These are phyloP conservation scores for Aspergillus nanangensis DNA, from an alignment of 495 filamentous ascomycete species.

Conservation along the genomic window DNA sequence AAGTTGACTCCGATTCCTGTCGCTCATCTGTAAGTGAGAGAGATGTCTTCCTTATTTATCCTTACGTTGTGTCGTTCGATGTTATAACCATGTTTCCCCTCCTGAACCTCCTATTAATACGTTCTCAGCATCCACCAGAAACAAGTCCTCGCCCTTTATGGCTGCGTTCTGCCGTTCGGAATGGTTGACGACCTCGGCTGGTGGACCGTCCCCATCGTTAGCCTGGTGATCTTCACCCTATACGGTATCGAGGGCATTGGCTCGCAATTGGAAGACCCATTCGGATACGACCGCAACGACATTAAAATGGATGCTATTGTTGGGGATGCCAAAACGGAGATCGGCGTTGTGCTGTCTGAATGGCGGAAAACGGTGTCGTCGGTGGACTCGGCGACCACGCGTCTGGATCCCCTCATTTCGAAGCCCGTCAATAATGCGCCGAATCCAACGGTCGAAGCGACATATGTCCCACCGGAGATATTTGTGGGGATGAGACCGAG, in stretches of 20 bases:
- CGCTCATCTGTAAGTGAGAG: conserved; percentile 65
- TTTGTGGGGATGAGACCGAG: conserved; percentile 25
- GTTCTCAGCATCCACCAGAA: conserved; percentile 61
- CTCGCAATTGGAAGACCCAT: conserved; percentile 70
- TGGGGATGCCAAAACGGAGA: conserved; percentile 61
- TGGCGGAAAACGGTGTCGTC: conserved; percentile 43
- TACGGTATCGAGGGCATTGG: conserved; percentile 75
- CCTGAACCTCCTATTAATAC: too few relatives aligned
- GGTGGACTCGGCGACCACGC: conserved; percentile 1
- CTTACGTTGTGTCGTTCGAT: too few relatives aligned
- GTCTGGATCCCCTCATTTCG: background rate
- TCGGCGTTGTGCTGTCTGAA: conserved; percentile 58
- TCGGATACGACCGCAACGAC: conserved; percentile 70
- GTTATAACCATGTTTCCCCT: too few relatives aligned
- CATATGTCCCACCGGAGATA: conserved; percentile 31
- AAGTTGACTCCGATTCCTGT: conserved; percentile 66
- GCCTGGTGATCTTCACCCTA: conserved; percentile 66
- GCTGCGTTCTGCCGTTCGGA: conserved; percentile 68
- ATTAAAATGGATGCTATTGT: conserved; percentile 77
- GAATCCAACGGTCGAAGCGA: too few relatives aligned
- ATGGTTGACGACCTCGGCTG: conserved; percentile 70
- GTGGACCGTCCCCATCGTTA: conserved; percentile 66
- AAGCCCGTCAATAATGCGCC: background rate
- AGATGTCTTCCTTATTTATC: too few relatives aligned
- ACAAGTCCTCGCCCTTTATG: conserved; percentile 69